phyloP scores from a whole-genome alignment of 768 basidiomycete genomes.

The Termitomyces sp. region DNA sequence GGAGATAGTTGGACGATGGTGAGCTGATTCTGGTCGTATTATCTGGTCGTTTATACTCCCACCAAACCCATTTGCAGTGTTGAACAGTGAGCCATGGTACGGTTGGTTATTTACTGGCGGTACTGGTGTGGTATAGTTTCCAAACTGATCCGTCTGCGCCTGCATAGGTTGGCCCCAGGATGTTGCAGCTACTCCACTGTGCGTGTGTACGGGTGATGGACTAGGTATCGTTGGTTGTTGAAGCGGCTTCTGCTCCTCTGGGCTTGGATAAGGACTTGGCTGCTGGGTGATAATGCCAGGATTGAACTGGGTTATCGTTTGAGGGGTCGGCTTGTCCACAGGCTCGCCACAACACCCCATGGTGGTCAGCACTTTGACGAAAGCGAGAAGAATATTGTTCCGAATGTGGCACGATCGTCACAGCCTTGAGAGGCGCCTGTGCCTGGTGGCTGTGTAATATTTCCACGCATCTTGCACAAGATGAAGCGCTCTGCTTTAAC shows the following conservation, averaged over 20 bases:
- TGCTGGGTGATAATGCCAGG: constrained; percentile 44
- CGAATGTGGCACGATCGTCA: constrained; percentile 7
- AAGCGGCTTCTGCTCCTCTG: constrained; percentile 41
- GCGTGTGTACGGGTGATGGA: constrained; percentile 17
- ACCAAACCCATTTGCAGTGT: constrained; percentile 16
- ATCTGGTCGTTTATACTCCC: constrained; percentile 23
- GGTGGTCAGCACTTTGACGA: constrained; percentile 17
- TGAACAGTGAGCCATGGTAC: constrained; percentile 22
- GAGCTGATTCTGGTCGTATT: constrained; percentile 26
- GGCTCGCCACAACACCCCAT: constrained; percentile 71
- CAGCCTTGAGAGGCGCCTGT: constrained; percentile 12
- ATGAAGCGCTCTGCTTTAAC: background rate
- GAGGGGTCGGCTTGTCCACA: constrained; percentile 25
- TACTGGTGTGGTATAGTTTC: constrained; percentile 15
- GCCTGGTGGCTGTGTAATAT: constrained; percentile 25
- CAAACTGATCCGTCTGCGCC: constrained; percentile 30
- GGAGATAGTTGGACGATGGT: constrained; percentile 16
- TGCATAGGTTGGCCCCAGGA: constrained; percentile 34
- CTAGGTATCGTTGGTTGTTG: constrained; percentile 36
- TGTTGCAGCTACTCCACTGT: constrained; percentile 14
- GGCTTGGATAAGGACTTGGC: constrained; percentile 36
- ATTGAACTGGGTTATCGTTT: constrained; percentile 21
- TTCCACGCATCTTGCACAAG: background rate
- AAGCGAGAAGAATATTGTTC: background rate
- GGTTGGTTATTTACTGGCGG: constrained; percentile 8